A percentile compares a stretch with the other conserved stretches of the same genome.
Conservation (phyloP, 1,139 yeast genomes). For the Eremothecium cymbalariae region DNA sequence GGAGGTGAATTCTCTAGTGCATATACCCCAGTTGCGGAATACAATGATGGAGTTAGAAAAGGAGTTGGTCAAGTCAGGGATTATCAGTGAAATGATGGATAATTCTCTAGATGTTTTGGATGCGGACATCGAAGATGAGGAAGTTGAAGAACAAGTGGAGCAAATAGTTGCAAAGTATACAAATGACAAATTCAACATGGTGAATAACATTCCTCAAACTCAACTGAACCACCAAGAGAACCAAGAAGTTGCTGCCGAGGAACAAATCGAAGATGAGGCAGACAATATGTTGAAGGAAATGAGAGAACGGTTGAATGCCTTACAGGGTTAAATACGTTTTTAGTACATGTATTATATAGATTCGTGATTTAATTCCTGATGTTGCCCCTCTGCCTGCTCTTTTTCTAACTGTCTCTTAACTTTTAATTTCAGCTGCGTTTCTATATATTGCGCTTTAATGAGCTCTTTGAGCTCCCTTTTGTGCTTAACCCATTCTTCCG, state of each 20-base stretch:
- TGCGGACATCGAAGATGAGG: constrained; percentile 62
- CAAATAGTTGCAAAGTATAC: constrained; percentile 47
- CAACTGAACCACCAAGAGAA: constrained; percentile 37
- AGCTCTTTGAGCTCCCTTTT: constrained; percentile 33
- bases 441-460: constrained; percentile 23
- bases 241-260: constrained; percentile 49
- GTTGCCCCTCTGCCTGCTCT: constrained; percentile 9
- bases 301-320: constrained; percentile 80
- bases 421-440: constrained; percentile 17
- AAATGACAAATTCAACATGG: constrained; percentile 41
- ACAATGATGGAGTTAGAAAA: constrained; percentile 83
- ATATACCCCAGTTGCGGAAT: constrained; percentile 69
- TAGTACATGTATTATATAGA: background rate
- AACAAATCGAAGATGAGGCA: constrained; percentile 63
- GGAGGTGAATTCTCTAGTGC: constrained; percentile 74
- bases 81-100: constrained; percentile 91
- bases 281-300: constrained; percentile 70
- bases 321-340: constrained; percentile 49
- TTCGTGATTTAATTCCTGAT: constrained; percentile 1
- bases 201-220: constrained; percentile 41
- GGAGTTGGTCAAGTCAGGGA: constrained; percentile 85
- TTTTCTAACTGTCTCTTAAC: constrained; percentile 14
- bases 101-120: constrained; percentile 72
- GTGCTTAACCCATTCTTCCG: constrained; percentile 72
- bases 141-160: constrained; percentile 63